Base-by-base conservation (phyloP, 768 basidiomycete species). In the Chalciporus sphaerocephalus region DNA sequence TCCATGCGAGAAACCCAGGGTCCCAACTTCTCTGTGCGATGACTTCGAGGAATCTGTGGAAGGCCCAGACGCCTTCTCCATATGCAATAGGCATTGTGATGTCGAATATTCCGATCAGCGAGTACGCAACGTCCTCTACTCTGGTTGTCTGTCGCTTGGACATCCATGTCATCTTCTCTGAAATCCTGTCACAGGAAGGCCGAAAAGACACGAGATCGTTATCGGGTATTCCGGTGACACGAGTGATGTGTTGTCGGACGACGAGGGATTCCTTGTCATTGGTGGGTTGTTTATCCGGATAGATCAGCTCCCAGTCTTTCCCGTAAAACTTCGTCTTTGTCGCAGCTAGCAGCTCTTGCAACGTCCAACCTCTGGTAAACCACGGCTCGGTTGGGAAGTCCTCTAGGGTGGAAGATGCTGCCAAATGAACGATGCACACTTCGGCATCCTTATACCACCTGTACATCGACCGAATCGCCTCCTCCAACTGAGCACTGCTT, bases 1-100 rank as follows among this genome's bases (percentile, higher is more conserved):
- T 38, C 47, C 60, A 53, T 15, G 48, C 51, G 16, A 56, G 53
- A 43, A 53, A 42, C 12, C 52, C 52, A 10, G 46, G 42, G 2
- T 53, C 52, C 6, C 28, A 43, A n/a, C 52, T 44, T 6, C 21
- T 37, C 20, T 48, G 52, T 16, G 35, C 25, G 18, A 53, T 48
- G 12, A 35, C 30, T 25, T 41, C 46, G 30, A 44, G 21, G 42
- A 53, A 11, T 22, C 52, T 40, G 32, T 53, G 39, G 23, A 53
- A 53, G 4, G 51, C 52, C 51, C 52, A 53, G 3, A 5, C 15
- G 3, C 51, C 51, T 21, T 53, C 52, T 18, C 52, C 52, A 9
- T 53, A 53, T 10, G 51, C 47, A 16, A 53, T 48, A 16, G 52
- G 42, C 39, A 53, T 48, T 2, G 41, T 53, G 42, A 53, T 41